Evolutionary conservation across 2,329 filamentous ascomycete genomes (phyloP).

Genomic region (Byssothecium circinans): DNA sequence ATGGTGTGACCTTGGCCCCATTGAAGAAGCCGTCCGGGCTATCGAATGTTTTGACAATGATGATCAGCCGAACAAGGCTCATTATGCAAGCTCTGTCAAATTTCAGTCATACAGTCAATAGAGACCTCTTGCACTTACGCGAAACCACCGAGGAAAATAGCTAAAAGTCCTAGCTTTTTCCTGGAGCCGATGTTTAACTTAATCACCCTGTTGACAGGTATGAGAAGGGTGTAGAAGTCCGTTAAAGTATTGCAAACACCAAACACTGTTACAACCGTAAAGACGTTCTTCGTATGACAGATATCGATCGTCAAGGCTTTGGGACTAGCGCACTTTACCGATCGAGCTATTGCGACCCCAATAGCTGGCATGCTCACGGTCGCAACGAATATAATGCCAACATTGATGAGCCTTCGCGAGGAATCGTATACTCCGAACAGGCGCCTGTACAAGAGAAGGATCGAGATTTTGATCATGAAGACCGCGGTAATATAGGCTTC

Average conservation of each 20-base stretch:
- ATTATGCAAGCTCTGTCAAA: constrained; percentile 1
- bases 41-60: neutral
- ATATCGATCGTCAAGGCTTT: neutral
- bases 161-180: constrained; percentile 4
- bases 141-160: constrained; percentile 5
- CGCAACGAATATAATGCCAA: constrained; percentile 1
- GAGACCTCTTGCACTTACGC: neutral
- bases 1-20: neutral
- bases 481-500: neutral
- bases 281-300: neutral
- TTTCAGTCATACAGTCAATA: neutral
- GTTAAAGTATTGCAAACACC: neutral
- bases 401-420: neutral
- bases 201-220: constrained; percentile 1
- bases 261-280: neutral
- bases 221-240: constrained; percentile 11
- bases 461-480: neutral
- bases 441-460: constrained; percentile 1
- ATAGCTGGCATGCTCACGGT: constrained; percentile 1
- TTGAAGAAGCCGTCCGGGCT: neutral
- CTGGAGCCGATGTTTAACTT: neutral
- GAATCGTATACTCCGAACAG: constrained; percentile 2
- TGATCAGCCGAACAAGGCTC: constrained; percentile 1
- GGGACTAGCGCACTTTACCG: neutral
- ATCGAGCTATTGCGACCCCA: constrained; percentile 1